Conservation (phyloP, 495 filamentous ascomycete species). For the Podospora appendiculata region DNA sequence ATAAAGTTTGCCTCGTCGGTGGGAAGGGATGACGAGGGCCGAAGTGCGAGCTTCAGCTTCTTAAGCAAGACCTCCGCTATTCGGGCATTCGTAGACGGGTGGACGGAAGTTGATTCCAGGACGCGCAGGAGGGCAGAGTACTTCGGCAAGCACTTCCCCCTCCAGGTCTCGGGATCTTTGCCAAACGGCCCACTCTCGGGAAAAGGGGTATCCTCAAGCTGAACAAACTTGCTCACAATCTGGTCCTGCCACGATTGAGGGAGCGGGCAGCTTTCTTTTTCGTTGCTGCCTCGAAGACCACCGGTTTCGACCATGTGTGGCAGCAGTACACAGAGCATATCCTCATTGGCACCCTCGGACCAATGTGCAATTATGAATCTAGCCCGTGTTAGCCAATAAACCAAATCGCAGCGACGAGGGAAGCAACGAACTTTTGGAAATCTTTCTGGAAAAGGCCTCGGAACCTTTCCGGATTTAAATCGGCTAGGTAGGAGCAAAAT, state of each 20-base stretch:
- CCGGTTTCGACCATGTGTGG: conserved; percentile 56
- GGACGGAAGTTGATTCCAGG: conserved; percentile 38
- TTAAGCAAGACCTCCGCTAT: conserved; percentile 48
- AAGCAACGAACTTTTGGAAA: conserved; percentile 58
- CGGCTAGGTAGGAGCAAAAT: conserved; percentile 74
- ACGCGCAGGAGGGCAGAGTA: conserved; percentile 46
- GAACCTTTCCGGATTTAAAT: conserved; percentile 69
- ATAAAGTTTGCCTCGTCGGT: conserved; percentile 53
- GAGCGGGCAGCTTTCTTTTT: conserved; percentile 49
- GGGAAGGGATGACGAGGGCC: conserved; percentile 44
- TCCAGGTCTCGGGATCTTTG: conserved; percentile 45
- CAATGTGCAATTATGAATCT: conserved; percentile 70
- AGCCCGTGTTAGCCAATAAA: conserved; percentile 12
- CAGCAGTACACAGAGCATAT: conserved; percentile 60
- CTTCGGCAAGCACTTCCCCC: conserved; percentile 46
- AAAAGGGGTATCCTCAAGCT: conserved; percentile 45
- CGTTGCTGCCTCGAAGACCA: conserved; percentile 35
- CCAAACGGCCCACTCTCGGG: conserved; percentile 45
- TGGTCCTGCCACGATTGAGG: conserved; percentile 63
- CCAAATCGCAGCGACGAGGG: not conserved
- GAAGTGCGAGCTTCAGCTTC: conserved; percentile 49
- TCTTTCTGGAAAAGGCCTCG: conserved; percentile 65
- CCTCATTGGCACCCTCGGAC: conserved; percentile 52
- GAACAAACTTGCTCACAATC: conserved; percentile 57
- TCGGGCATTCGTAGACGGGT: conserved; percentile 45